phyloP scores from a whole-genome alignment of 2,329 filamentous ascomycete species.

The Diatrype stigma region DNA sequence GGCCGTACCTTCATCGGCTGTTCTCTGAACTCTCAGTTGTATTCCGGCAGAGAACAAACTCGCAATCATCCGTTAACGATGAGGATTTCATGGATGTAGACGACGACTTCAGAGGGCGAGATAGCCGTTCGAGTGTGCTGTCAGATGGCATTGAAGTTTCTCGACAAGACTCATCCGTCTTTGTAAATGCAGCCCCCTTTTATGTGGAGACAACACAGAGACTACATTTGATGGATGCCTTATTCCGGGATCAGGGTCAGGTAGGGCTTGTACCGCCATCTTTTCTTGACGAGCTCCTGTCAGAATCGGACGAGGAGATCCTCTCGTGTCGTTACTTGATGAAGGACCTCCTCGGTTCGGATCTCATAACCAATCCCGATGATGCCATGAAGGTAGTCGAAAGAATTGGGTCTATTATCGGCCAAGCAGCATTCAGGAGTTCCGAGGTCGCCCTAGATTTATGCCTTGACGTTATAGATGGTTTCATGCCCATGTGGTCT shows the following conservation, averaged over 20 bases:
- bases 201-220: constrained; percentile 43
- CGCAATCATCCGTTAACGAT: constrained; percentile 24
- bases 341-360: constrained; percentile 49
- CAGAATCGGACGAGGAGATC: constrained; percentile 49
- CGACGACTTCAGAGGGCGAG: constrained; percentile 58
- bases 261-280: constrained; percentile 45
- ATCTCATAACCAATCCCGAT: constrained; percentile 45
- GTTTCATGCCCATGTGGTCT: constrained; percentile 61
- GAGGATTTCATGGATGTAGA: constrained; percentile 44
- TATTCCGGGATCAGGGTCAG: constrained; percentile 40
- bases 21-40: constrained; percentile 35
- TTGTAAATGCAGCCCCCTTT: constrained; percentile 41
- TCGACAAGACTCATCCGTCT: constrained; percentile 40
- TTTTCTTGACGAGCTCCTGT: constrained; percentile 48
- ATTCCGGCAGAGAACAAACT: constrained; percentile 27
- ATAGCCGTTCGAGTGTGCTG: constrained; percentile 40
- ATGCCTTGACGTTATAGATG: constrained; percentile 64
- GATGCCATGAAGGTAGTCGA: constrained; percentile 46
- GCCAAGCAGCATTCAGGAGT: constrained; percentile 58
- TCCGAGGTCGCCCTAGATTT: constrained; percentile 70
- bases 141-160: constrained; percentile 39
- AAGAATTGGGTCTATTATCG: constrained; percentile 47
- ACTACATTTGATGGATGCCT: constrained; percentile 39
- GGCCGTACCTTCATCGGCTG: constrained; percentile 38
- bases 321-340: constrained; percentile 47